A percentile compares a stretch with the other conserved stretches of the same genome.
phyloP scores from a whole-genome alignment of 371 early-diverging fungal genomes.

The Rhizomucor miehei region DNA sequence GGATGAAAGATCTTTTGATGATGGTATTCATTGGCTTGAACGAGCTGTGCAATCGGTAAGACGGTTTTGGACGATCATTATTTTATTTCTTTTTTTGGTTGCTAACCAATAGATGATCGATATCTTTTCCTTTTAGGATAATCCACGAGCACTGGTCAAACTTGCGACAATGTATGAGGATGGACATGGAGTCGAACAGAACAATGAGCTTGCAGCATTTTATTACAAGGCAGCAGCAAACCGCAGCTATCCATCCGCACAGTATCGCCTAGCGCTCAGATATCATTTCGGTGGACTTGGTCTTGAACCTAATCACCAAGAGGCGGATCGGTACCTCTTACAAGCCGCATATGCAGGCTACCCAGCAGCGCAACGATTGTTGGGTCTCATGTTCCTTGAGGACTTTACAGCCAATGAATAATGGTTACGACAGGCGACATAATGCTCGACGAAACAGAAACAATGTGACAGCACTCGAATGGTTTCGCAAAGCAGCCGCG shows the following conservation, averaged over 20 bases:
- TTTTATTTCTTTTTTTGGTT: too few species aligned
- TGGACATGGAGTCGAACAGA: slow-evolving; percentile 26
- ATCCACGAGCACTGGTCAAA: slow-evolving; percentile 34
- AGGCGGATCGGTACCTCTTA: slow-evolving; percentile 29
- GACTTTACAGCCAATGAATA: slow-evolving; percentile 18
- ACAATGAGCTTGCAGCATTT: slow-evolving; percentile 19
- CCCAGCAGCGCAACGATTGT: slow-evolving; percentile 35
- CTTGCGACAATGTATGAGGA: slow-evolving; percentile 41
- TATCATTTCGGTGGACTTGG: slow-evolving; percentile 34
- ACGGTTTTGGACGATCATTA: too few species aligned
- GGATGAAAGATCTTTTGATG: slow-evolving; percentile 18
- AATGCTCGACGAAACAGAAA: slow-evolving; percentile 11
- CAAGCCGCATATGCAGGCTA: slow-evolving; percentile 36
- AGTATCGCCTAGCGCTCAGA: slow-evolving; percentile 36
- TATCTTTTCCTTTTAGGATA: too few species aligned
- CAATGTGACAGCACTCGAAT: slow-evolving; percentile 52
- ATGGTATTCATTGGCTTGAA: slow-evolving; percentile 39
- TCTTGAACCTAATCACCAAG: slow-evolving; percentile 17
- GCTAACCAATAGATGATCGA: too few species aligned
- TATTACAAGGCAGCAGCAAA: slow-evolving; percentile 37
- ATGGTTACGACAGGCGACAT: too few species aligned
- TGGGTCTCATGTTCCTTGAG: slow-evolving; percentile 44
- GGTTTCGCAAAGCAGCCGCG: slow-evolving; percentile 64
- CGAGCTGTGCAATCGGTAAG: slow-evolving; percentile 35
- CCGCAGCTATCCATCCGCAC: slow-evolving; percentile 22